Percentiles rank a stretch among this genome's conserved stretches.
These are phyloP conservation scores for Cerrena zonata DNA, from an alignment of 1,284 basidiomycete genomes.

Conservation along the genomic window DNA sequence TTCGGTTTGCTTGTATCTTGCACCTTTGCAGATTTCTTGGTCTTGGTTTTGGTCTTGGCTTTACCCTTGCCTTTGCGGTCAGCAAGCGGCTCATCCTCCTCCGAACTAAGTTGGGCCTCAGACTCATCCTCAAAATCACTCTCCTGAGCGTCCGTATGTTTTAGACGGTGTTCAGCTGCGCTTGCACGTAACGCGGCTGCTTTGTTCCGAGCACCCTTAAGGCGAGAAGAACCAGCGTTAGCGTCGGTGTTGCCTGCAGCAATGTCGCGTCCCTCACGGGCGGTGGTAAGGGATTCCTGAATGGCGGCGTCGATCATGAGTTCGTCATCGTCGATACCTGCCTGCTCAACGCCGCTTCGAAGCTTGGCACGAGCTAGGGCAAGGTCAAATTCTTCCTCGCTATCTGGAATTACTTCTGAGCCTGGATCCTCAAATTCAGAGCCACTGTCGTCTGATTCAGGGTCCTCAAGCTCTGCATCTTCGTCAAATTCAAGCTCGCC, in stretches of 20 bases:
- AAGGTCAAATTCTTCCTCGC: conserved; percentile 15
- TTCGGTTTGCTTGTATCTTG: conserved; percentile 20
- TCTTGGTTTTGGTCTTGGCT: conserved; percentile 17
- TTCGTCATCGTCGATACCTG: conserved; percentile 45
- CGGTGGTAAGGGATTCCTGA: conserved; percentile 44
- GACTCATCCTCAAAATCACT: conserved; percentile 16
- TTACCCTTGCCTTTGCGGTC: conserved; percentile 33
- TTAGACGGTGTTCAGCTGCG: conserved; percentile 48
- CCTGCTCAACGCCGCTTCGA: conserved; percentile 16
- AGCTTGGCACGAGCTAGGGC: conserved; percentile 11
- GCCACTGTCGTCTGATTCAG: conserved; percentile 53
- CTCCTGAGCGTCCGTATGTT: conserved; percentile 15
- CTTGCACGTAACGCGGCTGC: conserved; percentile 44
- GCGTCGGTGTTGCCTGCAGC: conserved; percentile 28
- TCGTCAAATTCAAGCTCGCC: conserved; percentile 35
- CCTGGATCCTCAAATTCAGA: conserved; percentile 51
- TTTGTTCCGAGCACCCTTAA: conserved; percentile 27
- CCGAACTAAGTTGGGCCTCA: conserved; percentile 8
- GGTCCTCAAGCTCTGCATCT: conserved; percentile 29
- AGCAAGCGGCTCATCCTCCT: conserved; percentile 33
- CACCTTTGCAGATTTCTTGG: conserved; percentile 20
- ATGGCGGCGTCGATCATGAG: conserved; percentile 56
- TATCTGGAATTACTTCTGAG: conserved; percentile 22
- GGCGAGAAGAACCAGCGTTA: conserved; percentile 35
- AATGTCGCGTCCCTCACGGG: conserved; percentile 23